A percentile compares a stretch with the other conserved stretches of the same genome.
Evolutionary conservation across 495 filamentous ascomycete species (phyloP).

Genomic region (Aspergillus bridgeri): DNA sequence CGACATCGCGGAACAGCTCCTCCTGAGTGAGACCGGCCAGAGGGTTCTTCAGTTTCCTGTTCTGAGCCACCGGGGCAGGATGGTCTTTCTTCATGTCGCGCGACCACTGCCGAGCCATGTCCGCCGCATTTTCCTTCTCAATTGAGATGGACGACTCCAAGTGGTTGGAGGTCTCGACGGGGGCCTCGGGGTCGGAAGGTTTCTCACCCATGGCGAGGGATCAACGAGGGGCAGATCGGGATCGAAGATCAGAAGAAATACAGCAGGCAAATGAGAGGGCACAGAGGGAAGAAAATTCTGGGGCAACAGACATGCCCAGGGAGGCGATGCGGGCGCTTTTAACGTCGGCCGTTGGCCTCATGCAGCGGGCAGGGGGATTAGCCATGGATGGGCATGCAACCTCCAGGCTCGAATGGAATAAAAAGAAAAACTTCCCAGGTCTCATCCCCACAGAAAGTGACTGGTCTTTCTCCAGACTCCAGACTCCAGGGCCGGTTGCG

Average conservation of each 20-base stretch:
- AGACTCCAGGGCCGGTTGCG: not conserved
- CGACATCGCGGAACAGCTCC: constrained; percentile 54
- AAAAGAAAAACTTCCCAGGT: not conserved
- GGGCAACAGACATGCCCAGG: not conserved
- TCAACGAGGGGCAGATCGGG: not conserved
- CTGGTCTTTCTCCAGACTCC: constrained; percentile 1
- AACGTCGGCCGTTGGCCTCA: constrained; percentile 2
- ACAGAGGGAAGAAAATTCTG: constrained; percentile 2
- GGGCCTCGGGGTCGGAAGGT: constrained; percentile 12
- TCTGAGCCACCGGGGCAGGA: constrained; percentile 26
- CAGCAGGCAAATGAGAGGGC: constrained; percentile 12
- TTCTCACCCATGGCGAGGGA: constrained; percentile 13
- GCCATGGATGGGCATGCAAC: not conserved
- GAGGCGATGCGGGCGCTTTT: constrained; percentile 7
- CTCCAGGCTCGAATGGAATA: not conserved
- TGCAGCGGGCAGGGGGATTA: not conserved
- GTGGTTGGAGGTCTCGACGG: constrained; percentile 2
- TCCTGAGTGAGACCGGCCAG: constrained; percentile 53
- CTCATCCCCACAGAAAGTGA: constrained; percentile 5
- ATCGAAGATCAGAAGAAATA: constrained; percentile 1
- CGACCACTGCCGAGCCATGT: constrained; percentile 15
- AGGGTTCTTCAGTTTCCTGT: constrained; percentile 35
- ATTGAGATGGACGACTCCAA: constrained; percentile 11
- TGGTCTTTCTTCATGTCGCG: constrained; percentile 7
- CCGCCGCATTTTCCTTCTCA: constrained; percentile 12